These are phyloP conservation scores for Lentinula guzmanii DNA, from an alignment of 768 basidiomycete species.

Conservation along the genomic window DNA sequence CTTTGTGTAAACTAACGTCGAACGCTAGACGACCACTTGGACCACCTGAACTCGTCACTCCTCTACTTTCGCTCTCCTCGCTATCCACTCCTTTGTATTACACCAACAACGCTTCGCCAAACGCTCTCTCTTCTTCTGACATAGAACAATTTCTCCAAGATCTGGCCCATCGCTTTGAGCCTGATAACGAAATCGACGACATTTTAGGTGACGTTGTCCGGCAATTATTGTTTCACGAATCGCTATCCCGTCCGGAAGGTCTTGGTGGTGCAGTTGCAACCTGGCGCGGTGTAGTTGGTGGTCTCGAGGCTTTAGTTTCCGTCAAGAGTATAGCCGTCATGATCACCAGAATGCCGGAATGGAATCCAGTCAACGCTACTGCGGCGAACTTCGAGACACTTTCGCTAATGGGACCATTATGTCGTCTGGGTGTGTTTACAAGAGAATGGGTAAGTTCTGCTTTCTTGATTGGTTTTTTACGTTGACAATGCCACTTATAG, in stretches of 20 bases:
- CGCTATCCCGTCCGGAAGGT: conserved; percentile 61
- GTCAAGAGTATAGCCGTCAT: conserved; percentile 80
- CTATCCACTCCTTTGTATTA: conserved; percentile 61
- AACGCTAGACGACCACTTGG: conserved; percentile 60
- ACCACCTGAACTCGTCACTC: conserved; percentile 70
- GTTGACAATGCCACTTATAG: conserved; percentile 31
- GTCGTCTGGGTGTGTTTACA: conserved; percentile 81
- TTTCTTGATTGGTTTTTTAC: neutral
- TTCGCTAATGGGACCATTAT: conserved; percentile 79
- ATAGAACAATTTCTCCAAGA: conserved; percentile 81
- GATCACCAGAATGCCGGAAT: conserved; percentile 70
- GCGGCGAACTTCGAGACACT: conserved; percentile 55
- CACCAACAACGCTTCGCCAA: conserved; percentile 35
- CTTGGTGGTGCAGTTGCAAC: conserved; percentile 65
- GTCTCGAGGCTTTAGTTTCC: conserved; percentile 72
- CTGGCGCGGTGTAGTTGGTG: conserved; percentile 85
- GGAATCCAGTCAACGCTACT: conserved; percentile 59
- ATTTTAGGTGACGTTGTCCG: conserved; percentile 74
- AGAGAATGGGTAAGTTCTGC: conserved; percentile 70
- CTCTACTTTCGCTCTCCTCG: conserved; percentile 71
- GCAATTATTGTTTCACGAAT: conserved; percentile 56
- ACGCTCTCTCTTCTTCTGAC: conserved; percentile 58
- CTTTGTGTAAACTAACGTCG: neutral
- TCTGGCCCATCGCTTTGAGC: conserved; percentile 73
- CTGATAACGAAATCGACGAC: conserved; percentile 69